Conservation (phyloP, 805 yeast species). For the Candida awuae region DNA sequence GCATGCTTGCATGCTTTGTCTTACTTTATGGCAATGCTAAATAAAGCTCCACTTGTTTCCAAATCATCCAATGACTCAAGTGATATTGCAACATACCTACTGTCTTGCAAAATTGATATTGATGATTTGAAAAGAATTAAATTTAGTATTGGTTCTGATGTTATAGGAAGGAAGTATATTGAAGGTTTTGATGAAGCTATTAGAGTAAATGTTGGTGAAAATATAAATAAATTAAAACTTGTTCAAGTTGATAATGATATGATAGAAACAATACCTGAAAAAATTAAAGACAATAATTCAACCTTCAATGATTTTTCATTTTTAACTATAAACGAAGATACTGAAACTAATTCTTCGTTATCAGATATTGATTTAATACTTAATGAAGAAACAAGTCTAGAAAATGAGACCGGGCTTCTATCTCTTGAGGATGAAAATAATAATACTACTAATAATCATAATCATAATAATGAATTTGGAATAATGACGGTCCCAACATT, state of each 20-base stretch:
- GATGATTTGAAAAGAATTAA: conserved; percentile 66
- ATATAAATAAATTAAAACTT: conserved; percentile 16
- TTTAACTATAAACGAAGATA: neutral
- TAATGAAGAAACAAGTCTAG: neutral
- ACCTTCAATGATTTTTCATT: neutral
- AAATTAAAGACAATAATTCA: neutral
- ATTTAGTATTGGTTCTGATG: conserved; percentile 40
- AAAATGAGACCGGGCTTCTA: too few species aligned
- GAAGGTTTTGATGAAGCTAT: conserved; percentile 27
- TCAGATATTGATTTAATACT: neutral
- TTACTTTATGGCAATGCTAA: conserved; percentile 55
- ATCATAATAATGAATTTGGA: too few species aligned
- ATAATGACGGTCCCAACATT: conserved; percentile 8
- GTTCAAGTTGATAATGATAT: conserved; percentile 10
- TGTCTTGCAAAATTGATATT: conserved; percentile 35
- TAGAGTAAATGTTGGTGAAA: conserved; percentile 26
- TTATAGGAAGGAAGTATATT: conserved; percentile 38
- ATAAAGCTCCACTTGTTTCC: conserved; percentile 51
- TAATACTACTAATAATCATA: too few species aligned
- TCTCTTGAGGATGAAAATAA: too few species aligned
- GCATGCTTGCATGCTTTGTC: conserved; percentile 87
- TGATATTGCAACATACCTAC: conserved; percentile 3
- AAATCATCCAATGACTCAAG: conserved; percentile 44
- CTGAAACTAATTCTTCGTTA: neutral
- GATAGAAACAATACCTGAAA: neutral